Conservation (phyloP, 2,329 filamentous ascomycete genomes). For the Paracoccidioides brasiliensis region DNA sequence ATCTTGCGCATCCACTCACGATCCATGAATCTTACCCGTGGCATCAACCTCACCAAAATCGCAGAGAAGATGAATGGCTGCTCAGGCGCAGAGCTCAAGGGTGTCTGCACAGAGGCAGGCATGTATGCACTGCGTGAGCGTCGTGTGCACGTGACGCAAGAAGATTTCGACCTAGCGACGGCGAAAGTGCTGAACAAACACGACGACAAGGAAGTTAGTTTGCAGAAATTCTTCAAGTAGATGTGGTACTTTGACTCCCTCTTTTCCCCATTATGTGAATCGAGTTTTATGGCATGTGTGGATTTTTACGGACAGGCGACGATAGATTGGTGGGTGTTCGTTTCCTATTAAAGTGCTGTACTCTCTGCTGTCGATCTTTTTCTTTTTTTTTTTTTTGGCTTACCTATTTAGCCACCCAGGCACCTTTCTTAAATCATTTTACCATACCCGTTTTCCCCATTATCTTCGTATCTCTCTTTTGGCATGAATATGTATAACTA, state of each 20-base stretch:
- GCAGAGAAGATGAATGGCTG: constrained; percentile 99
- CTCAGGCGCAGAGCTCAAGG: constrained; percentile 93
- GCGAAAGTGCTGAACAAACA: constrained; percentile 99
- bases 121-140: constrained; percentile 96
- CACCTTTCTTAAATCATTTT: neutral
- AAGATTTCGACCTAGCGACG: constrained; percentile 96
- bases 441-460: neutral
- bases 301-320: neutral
- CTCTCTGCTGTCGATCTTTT: neutral
- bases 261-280: no score
- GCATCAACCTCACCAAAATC: constrained; percentile 96
- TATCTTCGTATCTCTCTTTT: neutral
- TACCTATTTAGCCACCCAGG: neutral
- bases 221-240: constrained; percentile 76
- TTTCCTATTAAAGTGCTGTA: neutral
- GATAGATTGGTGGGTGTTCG: neutral
- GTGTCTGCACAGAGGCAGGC: constrained; percentile 94
- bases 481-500: neutral
- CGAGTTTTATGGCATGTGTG: no score
- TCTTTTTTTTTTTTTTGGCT: neutral
- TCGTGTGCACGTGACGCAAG: constrained; percentile 94
- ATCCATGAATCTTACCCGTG: constrained; percentile 96
- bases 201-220: constrained; percentile 89
- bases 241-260: neutral
- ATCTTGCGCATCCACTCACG: constrained; percentile 95